These are phyloP conservation scores for Trichoderma aggressivum DNA, from an alignment of 2,329 filamentous ascomycete genomes.

Conservation along the genomic window DNA sequence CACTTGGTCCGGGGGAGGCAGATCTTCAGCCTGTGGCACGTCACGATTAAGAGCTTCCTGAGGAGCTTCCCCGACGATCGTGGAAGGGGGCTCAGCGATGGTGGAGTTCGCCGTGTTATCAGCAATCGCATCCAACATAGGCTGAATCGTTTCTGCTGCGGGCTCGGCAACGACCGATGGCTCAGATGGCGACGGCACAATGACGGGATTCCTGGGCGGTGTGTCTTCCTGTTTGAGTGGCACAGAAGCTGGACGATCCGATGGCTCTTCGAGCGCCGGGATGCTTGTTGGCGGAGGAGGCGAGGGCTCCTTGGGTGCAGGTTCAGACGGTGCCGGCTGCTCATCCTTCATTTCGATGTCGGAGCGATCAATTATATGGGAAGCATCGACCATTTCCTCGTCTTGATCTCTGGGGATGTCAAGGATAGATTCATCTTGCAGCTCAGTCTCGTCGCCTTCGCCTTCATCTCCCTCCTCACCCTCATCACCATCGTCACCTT, in stretches of 20 bases:
- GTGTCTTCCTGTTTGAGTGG: constrained; percentile 46
- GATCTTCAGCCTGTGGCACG: constrained; percentile 22
- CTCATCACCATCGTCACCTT: constrained; percentile 46
- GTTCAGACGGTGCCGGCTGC: constrained; percentile 20
- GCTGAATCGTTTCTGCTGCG: not conserved
- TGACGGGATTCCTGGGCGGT: constrained; percentile 34
- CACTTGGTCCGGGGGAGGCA: constrained; percentile 39
- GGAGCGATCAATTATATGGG: constrained; percentile 26
- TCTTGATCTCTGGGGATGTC: constrained; percentile 33
- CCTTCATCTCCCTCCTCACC: constrained; percentile 46
- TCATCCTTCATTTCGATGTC: constrained; percentile 30
- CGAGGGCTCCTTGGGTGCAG: constrained; percentile 20
- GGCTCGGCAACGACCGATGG: not conserved
- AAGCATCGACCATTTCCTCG: constrained; percentile 38
- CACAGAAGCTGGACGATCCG: constrained; percentile 26
- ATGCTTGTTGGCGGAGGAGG: constrained; percentile 26
- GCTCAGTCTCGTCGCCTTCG: constrained; percentile 39
- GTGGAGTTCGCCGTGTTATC: constrained; percentile 25
- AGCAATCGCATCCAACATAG: not conserved
- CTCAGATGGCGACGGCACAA: constrained; percentile 8
- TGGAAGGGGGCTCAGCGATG: constrained; percentile 33
- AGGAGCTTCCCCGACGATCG: constrained; percentile 31
- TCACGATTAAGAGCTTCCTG: constrained; percentile 28
- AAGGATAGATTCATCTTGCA: constrained; percentile 30
- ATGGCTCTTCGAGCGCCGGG: constrained; percentile 32